Evolutionary conservation across 768 basidiomycete species (phyloP).

Genomic region (Leccinum olivaceopallidum): DNA sequence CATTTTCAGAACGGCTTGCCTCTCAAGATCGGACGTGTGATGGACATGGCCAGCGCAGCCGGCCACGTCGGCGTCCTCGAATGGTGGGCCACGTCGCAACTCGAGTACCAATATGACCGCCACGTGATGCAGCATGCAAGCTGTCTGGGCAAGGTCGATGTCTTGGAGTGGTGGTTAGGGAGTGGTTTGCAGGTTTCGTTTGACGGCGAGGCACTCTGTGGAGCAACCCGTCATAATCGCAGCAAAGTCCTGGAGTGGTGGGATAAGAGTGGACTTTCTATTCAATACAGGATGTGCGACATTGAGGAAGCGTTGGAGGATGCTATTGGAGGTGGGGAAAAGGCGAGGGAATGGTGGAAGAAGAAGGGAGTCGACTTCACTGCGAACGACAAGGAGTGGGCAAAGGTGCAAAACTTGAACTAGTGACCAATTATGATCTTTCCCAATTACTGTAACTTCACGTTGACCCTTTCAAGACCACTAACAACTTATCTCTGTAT

Average conservation of each 20-base stretch:
- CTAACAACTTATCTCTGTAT: slow-evolving; percentile 3
- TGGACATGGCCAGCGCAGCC: slow-evolving; percentile 83
- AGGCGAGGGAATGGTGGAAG: slow-evolving; percentile 79
- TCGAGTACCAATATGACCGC: slow-evolving; percentile 78
- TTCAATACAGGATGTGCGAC: slow-evolving; percentile 89
- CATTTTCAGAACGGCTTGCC: slow-evolving; percentile 48
- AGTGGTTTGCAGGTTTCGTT: slow-evolving; percentile 77
- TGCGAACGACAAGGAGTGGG: slow-evolving; percentile 86
- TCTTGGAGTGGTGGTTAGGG: slow-evolving; percentile 81
- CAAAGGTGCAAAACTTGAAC: slow-evolving; percentile 78
- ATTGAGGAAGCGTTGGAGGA: slow-evolving; percentile 91
- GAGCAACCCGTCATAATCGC: slow-evolving; percentile 80
- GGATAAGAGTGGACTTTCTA: slow-evolving; percentile 73
- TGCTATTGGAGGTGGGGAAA: slow-evolving; percentile 76
- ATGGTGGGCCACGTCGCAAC: slow-evolving; percentile 82
- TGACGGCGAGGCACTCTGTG: slow-evolving; percentile 76
- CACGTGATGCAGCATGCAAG: slow-evolving; percentile 78
- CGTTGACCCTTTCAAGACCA: not conserved
- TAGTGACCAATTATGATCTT: slow-evolving; percentile 28
- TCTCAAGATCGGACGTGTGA: slow-evolving; percentile 80
- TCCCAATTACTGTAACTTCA: too few species aligned
- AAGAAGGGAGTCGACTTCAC: slow-evolving; percentile 80
- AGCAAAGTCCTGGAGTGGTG: slow-evolving; percentile 89
- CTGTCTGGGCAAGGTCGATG: slow-evolving; percentile 76
- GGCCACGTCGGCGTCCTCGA: slow-evolving; percentile 75